Conservation (phyloP, 805 yeast species). For the Ogataea pini region DNA sequence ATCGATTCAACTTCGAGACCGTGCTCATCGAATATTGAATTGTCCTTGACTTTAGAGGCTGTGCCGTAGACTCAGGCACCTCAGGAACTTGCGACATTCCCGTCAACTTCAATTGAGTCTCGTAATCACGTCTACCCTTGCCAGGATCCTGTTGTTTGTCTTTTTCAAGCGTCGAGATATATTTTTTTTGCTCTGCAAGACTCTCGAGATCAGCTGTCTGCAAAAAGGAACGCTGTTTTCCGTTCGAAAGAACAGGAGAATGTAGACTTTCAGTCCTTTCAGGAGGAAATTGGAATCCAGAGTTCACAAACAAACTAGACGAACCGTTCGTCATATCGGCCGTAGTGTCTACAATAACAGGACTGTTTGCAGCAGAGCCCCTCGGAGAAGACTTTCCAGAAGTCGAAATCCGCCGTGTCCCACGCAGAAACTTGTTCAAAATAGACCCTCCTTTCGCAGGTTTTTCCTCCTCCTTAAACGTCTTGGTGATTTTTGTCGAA, state of each 20-base stretch:
- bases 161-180: slow-evolving; percentile 3
- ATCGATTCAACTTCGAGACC: slow-evolving; percentile 15
- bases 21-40: slow-evolving; percentile 28
- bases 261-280: not conserved
- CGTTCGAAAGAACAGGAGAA: not conserved
- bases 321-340: not conserved
- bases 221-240: not conserved
- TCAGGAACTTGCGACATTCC: slow-evolving; percentile 29
- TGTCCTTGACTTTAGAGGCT: slow-evolving; percentile 17
- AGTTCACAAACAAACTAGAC: not conserved
- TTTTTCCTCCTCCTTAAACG: not conserved
- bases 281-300: slow-evolving; percentile 1
- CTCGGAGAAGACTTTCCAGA: not conserved
- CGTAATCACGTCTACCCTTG: slow-evolving; percentile 21
- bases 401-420: not conserved
- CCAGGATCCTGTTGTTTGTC: slow-evolving; percentile 18
- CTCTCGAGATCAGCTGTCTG: not conserved
- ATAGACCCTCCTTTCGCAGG: not conserved
- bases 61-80: slow-evolving; percentile 17
- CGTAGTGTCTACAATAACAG: not conserved
- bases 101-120: slow-evolving; percentile 16
- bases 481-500: slow-evolving; percentile 26
- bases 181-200: no score
- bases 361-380: not conserved
- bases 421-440: slow-evolving; percentile 9